Base-by-base conservation (phyloP, 2,329 filamentous ascomycete species). In the Cladosporium sp. region DNA sequence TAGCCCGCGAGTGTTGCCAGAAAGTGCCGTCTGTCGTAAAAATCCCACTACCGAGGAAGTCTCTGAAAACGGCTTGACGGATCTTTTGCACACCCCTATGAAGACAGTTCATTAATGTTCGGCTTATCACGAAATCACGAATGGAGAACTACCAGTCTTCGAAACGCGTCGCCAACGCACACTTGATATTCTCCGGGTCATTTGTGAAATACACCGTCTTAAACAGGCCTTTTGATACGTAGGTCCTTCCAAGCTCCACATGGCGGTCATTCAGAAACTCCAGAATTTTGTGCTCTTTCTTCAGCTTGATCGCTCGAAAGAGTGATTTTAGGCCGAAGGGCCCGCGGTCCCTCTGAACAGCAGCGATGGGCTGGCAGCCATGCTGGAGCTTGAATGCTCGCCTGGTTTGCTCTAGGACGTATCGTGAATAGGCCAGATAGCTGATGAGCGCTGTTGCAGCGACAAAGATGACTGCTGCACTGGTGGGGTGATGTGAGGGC, bases 161-260 rank as follows among this genome's bases (percentile, higher is more conserved):
- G 57, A 73, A 74, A 35, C 66, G 66, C 22, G 68, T 57, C 37
- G 64, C 64, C 34, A 74, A 58, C 2, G 72, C 59, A 0, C 70
- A 66, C 58, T 74, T 72, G 54, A 74, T 56, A 43, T 74, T 74
- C 48, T 70, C 69, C 0, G 70, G 70, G 54, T 74, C 72, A 14
- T 49, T 52, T 9, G 57, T 59, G 3, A 53, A 41, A 16, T 44
- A 33, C 31, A 49, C 13, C 16, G 11, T 33, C 13, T 11, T 33
- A 9, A 16, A 5, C 10, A 16, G 16, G 10, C 11, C 33, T 10
- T 38, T n/a, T 11, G 35, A 19, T 18, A 40, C 31, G 40, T 52
- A 46, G 9, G 49, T 52, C 13, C 28, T 40, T 2, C 49, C 49
- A 1, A 45, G 11, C 14, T 40, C 16, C n/a, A 16, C 37, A 41